These are phyloP conservation scores for Erythrophleum fordii DNA, from an alignment of 306 rosid species.

Conservation along the genomic window DNA sequence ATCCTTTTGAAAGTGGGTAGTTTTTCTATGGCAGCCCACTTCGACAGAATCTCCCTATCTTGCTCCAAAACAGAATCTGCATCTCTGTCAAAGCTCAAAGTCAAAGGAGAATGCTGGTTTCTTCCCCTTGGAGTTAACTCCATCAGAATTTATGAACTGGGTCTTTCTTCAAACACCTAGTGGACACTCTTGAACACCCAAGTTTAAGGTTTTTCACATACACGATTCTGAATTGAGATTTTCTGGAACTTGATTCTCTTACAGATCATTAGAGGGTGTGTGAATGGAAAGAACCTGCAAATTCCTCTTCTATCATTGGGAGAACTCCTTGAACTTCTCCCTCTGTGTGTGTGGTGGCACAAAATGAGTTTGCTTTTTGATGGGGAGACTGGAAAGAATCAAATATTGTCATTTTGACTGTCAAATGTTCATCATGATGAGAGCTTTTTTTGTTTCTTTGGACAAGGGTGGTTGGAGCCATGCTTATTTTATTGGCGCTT, in stretches of 20 bases:
- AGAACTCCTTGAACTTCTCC: conserved; percentile 39
- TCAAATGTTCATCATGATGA: conserved; percentile 35
- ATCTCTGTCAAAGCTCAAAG: conserved; percentile 48
- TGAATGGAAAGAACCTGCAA: conserved; percentile 18
- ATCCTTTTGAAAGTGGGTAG: conserved; percentile 59
- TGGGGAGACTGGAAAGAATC: conserved; percentile 9
- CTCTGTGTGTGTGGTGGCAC: not conserved
- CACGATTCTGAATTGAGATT: conserved; percentile 8
- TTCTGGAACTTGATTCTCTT: conserved; percentile 27
- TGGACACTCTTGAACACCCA: conserved; percentile 23
- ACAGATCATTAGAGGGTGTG: conserved; percentile 18
- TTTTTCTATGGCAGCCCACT: conserved; percentile 65
- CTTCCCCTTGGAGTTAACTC: conserved; percentile 60
- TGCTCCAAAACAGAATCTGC: conserved; percentile 61
- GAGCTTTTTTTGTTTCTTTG: conserved; percentile 37
- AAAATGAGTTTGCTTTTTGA: conserved; percentile 14
- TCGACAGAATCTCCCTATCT: conserved; percentile 52
- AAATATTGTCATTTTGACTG: conserved; percentile 26
- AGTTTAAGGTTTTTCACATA: conserved; percentile 17
- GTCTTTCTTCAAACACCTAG: conserved; percentile 31
- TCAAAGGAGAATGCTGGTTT: conserved; percentile 45
- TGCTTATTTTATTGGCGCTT: conserved; percentile 16
- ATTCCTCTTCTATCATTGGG: not conserved
- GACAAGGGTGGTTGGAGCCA: conserved; percentile 13
- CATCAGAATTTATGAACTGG: conserved; percentile 35